Conservation (phyloP, 805 yeast genomes). For the Ogataea thermomethanolica region DNA sequence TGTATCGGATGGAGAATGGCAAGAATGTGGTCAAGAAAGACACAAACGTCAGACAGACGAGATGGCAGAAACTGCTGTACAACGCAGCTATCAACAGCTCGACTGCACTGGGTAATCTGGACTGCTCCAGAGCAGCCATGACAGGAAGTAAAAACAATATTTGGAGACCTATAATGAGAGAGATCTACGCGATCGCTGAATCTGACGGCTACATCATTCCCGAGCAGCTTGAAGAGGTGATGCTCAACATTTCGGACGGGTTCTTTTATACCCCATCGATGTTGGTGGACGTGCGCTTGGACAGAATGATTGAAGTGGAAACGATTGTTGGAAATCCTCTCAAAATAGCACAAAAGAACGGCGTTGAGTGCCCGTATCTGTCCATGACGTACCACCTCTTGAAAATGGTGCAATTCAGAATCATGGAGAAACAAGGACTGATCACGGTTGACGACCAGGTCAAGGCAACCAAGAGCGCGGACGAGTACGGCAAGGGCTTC, state of each 20-base stretch:
- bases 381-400: slow-evolving; percentile 53
- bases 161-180: slow-evolving; percentile 40
- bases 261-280: slow-evolving; percentile 42
- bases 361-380: slow-evolving; percentile 52
- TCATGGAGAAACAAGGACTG: slow-evolving; percentile 52
- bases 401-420: slow-evolving; percentile 54
- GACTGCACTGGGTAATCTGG: slow-evolving; percentile 36
- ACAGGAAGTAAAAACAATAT: slow-evolving; percentile 24
- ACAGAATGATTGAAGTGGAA: slow-evolving; percentile 39
- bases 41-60: slow-evolving; percentile 31
- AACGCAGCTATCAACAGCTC: slow-evolving; percentile 43
- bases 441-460: slow-evolving; percentile 30
- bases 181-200: slow-evolving; percentile 41
- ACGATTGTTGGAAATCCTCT: slow-evolving; percentile 40
- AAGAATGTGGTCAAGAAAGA: slow-evolving; percentile 27
- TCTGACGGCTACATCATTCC: slow-evolving; percentile 42
- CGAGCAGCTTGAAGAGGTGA: slow-evolving; percentile 31
- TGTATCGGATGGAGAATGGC: slow-evolving; percentile 27
- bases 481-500: slow-evolving; percentile 23
- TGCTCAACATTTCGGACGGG: slow-evolving; percentile 36
- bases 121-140: slow-evolving; percentile 32
- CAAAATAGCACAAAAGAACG: slow-evolving; percentile 36
- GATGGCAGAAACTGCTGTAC: slow-evolving; percentile 44
- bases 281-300: slow-evolving; percentile 40
- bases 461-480: slow-evolving; percentile 4